Evolutionary conservation across 1,139 yeast species (phyloP), one percentile per base, ranked within the genome.

Genomic region (Debaryomyces udenii): DNA sequence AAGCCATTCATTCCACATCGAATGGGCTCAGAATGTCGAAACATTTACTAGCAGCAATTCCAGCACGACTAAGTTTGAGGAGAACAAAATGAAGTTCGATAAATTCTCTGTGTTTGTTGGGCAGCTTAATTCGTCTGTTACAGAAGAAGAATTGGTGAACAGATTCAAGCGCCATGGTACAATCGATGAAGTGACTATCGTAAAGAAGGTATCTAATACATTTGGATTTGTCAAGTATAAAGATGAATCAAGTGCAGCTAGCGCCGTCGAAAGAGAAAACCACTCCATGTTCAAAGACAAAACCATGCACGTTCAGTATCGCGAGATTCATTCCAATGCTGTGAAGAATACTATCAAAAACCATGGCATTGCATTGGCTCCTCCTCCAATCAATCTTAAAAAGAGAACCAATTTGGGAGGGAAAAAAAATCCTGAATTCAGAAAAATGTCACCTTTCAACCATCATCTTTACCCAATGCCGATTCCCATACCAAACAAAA

Each of bases 1-100:
- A 27, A 71, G 68, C 35, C 63, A 71, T 2, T 59, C 64, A 18
- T 81, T 80, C 74, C 64, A 67, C 28, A 86, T 84, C 30, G 89
- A 85, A 52, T 88, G 96, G 96, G 89, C 94, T 0, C 91, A 86
- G 62, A 89, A 89, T 56, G 72, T 86, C 35, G 87, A 81, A 40
- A 49, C 44, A 32, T 39, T 33, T 9, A 31, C 29, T 18, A 40
- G 35, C 28, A 42, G 40, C 24, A 37, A 35, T 7, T 49, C 44
- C 22, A 50, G 40, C n/a, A 37, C 37, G 4, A 36, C 31, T 6
- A 47, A 48, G 16, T 23, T 15, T 13, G 50, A 42, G 27, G 36
- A 37, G 5, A 33, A 13, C 11, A 35, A 31, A 15, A 32, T 41
- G 6, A 52, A 49, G 22, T 81, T 86, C 55, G 96, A 88, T 56